These are phyloP conservation scores for Candida pseudoviswanathii DNA, from an alignment of 1,139 yeast genomes.

Conservation along the genomic window DNA sequence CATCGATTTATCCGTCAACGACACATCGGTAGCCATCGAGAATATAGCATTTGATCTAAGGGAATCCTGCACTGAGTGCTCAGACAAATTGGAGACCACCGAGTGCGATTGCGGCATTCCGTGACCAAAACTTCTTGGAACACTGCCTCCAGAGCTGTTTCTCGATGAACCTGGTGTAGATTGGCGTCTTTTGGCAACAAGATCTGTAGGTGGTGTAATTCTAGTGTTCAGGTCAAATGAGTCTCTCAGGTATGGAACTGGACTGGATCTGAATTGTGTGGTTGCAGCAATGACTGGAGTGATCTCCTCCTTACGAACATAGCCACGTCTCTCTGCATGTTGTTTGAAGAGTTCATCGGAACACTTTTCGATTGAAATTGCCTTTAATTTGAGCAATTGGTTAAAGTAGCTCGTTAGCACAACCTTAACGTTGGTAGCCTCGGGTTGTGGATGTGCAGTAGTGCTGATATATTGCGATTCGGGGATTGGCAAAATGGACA, in stretches of 20 bases:
- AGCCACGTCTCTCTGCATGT: constrained; percentile 54
- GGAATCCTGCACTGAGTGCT: constrained; percentile 33
- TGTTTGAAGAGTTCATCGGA: constrained; percentile 47
- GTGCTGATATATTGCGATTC: constrained; percentile 59
- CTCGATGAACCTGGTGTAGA: constrained; percentile 5
- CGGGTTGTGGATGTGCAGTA: constrained; percentile 56
- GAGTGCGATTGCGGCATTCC: constrained; percentile 26
- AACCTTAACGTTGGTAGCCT: constrained; percentile 59
- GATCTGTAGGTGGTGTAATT: constrained; percentile 20
- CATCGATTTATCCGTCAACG: constrained; percentile 71
- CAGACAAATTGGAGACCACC: constrained; percentile 35
- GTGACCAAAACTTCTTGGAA: neutral
- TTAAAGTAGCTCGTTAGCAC: constrained; percentile 66
- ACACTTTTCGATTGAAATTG: constrained; percentile 46
- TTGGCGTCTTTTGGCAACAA: constrained; percentile 9
- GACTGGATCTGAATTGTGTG: constrained; percentile 6
- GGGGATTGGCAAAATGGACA: constrained; percentile 58
- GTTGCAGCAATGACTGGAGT: constrained; percentile 18
- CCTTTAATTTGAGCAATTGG: constrained; percentile 50
- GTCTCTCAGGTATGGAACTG: constrained; percentile 7
- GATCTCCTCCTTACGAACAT: constrained; percentile 27
- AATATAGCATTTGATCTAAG: constrained; percentile 36
- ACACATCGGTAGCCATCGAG: constrained; percentile 71
- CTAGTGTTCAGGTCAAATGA: constrained; percentile 18
- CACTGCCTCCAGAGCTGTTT: constrained; percentile 3